Evolutionary conservation across 2,329 filamentous ascomycete species (phyloP).

Genomic region (Colletotrichum truncatum): DNA sequence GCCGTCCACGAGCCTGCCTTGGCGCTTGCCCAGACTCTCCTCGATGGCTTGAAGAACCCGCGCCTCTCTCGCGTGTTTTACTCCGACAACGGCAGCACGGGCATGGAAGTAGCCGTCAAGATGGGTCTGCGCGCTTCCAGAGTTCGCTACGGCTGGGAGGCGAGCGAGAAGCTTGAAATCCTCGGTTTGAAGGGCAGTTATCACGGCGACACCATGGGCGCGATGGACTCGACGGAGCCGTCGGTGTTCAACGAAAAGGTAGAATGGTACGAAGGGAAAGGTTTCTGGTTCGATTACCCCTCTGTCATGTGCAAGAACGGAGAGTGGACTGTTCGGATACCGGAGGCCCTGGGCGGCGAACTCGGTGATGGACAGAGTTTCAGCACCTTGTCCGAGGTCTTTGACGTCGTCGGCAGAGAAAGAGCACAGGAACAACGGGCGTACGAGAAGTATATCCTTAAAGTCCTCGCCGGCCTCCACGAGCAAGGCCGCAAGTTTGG

Average conservation of each 20-base stretch:
- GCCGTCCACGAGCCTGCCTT: constrained; percentile 83
- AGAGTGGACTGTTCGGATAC: constrained; percentile 70
- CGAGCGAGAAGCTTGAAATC: constrained; percentile 68
- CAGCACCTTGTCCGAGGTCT: constrained; percentile 62
- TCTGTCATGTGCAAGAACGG: constrained; percentile 73
- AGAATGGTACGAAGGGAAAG: constrained; percentile 84
- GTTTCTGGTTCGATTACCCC: constrained; percentile 85
- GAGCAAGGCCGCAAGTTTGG: constrained; percentile 74
- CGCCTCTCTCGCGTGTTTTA: constrained; percentile 80
- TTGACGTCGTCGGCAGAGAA: constrained; percentile 63
- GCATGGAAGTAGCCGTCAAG: constrained; percentile 84
- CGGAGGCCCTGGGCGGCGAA: constrained; percentile 54
- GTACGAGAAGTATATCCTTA: constrained; percentile 70
- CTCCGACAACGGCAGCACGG: constrained; percentile 85
- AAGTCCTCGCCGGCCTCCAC: constrained; percentile 60
- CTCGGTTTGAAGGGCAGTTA: constrained; percentile 83
- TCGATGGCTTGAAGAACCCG: constrained; percentile 68
- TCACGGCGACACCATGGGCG: constrained; percentile 88
- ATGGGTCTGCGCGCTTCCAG: constrained; percentile 81
- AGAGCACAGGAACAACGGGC: constrained; percentile 50
- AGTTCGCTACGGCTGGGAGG: constrained; percentile 72
- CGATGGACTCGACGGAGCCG: constrained; percentile 86
- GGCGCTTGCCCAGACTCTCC: constrained; percentile 70
- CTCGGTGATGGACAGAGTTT: constrained; percentile 56
- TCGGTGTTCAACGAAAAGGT: constrained; percentile 82